Evolutionary conservation across 2,329 filamentous ascomycete species (phyloP).

Genomic region (Mollisia scopiformis): DNA sequence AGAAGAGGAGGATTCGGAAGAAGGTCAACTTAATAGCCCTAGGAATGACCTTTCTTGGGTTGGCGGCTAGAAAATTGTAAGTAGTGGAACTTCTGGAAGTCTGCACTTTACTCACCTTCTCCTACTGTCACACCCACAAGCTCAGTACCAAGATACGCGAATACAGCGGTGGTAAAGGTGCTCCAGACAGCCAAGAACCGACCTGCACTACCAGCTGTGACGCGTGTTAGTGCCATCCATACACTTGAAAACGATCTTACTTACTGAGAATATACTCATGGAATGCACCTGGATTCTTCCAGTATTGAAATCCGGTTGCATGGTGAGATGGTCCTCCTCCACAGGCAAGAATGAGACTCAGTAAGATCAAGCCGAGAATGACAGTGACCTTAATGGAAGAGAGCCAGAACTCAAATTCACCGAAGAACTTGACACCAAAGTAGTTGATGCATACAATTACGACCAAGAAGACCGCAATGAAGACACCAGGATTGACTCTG

Average conservation of each 20-base stretch:
- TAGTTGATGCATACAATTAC: slow-evolving; percentile 68
- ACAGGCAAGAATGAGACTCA: slow-evolving; percentile 64
- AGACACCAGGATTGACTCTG: slow-evolving; percentile 75
- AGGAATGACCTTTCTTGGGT: slow-evolving; percentile 67
- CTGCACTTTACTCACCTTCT: background rate
- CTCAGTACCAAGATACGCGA: slow-evolving; percentile 66
- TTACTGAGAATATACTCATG: slow-evolving; percentile 48
- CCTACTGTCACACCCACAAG: slow-evolving; percentile 65
- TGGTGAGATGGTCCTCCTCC: slow-evolving; percentile 65
- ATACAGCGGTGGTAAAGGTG: slow-evolving; percentile 53
- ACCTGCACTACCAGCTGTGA: slow-evolving; percentile 45
- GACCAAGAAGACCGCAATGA: slow-evolving; percentile 73
- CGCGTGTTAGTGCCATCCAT: slow-evolving; percentile 3
- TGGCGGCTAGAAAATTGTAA: slow-evolving; percentile 53
- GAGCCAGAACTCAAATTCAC: slow-evolving; percentile 59
- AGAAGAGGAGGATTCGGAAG: slow-evolving; percentile 65
- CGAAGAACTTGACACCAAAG: slow-evolving; percentile 46
- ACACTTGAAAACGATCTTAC: slow-evolving; percentile 31
- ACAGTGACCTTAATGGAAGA: slow-evolving; percentile 70
- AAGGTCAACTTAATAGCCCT: slow-evolving; percentile 65
- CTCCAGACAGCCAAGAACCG: slow-evolving; percentile 62
- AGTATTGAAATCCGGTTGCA: slow-evolving; percentile 53
- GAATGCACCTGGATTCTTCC: slow-evolving; percentile 47
- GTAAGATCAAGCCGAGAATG: slow-evolving; percentile 67
- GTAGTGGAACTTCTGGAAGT: background rate